A percentile compares a stretch with the other conserved stretches of the same genome.
phyloP scores from a whole-genome alignment of 139 green algal species.

The Chlamydomonas applanata region DNA sequence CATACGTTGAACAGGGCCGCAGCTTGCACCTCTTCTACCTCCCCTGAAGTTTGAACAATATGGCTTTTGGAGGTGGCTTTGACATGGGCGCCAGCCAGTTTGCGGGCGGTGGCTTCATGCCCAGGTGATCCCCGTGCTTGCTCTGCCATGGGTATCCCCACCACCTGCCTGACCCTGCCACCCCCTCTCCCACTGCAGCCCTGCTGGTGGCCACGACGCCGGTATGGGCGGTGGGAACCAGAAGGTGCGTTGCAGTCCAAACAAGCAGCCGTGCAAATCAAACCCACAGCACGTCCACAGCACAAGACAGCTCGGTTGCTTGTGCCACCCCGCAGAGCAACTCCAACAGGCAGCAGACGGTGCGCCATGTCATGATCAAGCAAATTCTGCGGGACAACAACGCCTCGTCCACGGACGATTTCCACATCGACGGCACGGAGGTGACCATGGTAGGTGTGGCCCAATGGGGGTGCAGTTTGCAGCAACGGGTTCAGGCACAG shows the following conservation, averaged over 20 bases:
- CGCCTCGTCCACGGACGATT: not conserved
- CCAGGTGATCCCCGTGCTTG: not conserved
- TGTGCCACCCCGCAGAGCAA: too few relatives aligned
- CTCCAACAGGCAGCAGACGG: too few relatives aligned
- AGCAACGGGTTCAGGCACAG: not conserved
- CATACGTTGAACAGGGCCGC: too few relatives aligned
- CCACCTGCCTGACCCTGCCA: not conserved
- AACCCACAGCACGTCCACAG: too few relatives aligned
- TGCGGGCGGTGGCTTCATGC: conserved; percentile 8
- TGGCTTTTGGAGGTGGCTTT: too few relatives aligned
- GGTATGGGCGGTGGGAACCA: not conserved
- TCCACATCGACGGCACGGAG: not conserved
- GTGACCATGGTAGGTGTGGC: not conserved
- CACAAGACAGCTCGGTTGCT: too few relatives aligned
- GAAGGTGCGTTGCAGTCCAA: too few relatives aligned
- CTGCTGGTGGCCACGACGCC: not conserved
- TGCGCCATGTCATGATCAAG: too few relatives aligned
- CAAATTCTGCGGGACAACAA: not conserved
- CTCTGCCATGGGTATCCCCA: not conserved
- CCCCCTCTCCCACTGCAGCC: not conserved
- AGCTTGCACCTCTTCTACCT: too few relatives aligned
- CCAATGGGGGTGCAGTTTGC: not conserved
- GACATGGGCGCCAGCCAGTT: conserved; percentile 8
- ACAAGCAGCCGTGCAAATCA: too few relatives aligned
- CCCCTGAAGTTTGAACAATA: too few relatives aligned